Percentiles rank a stretch among this genome's conserved stretches.
phyloP scores from a whole-genome alignment of 352 stramenopile genomes.

The Phytophthora cryptogea region DNA sequence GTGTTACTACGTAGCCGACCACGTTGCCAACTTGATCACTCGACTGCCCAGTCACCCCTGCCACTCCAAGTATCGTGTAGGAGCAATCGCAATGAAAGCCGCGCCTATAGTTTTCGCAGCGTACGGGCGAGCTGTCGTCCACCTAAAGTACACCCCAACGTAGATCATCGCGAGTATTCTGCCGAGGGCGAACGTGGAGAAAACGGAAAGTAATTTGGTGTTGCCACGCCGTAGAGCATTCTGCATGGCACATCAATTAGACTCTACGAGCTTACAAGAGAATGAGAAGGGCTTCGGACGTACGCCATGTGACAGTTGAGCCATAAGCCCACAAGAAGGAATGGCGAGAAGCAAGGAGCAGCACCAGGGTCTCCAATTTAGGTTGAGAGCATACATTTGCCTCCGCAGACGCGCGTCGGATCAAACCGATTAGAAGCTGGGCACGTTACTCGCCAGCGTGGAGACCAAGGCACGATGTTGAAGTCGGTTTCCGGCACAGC shows the following conservation, averaged over 20 bases:
- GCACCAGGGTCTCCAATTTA: too few species aligned
- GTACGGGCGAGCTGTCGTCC: constrained; percentile 20
- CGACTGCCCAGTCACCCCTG: constrained; percentile 18
- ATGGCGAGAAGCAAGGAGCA: too few species aligned
- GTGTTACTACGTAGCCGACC: constrained; percentile 36
- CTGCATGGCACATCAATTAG: too few species aligned
- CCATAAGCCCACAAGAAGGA: too few species aligned
- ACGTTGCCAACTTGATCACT: constrained; percentile 19
- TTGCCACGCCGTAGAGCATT: too few species aligned
- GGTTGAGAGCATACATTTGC: not conserved
- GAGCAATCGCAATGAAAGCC: constrained; percentile 12
- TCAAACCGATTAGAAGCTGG: not conserved
- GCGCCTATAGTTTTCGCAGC: constrained; percentile 17
- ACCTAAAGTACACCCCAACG: constrained; percentile 25
- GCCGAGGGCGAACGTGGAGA: not conserved
- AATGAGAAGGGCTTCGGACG: too few species aligned
- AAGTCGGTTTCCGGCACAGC: not conserved
- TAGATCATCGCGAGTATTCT: constrained; percentile 13
- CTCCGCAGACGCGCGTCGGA: not conserved
- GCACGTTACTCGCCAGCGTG: not conserved
- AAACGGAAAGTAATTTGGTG: too few species aligned
- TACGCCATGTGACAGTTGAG: too few species aligned
- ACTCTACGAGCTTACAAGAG: too few species aligned
- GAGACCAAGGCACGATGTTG: constrained; percentile 1
- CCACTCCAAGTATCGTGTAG: constrained; percentile 31